Base-by-base conservation (phyloP, 768 basidiomycete genomes). In the Mycena sanguinolenta region DNA sequence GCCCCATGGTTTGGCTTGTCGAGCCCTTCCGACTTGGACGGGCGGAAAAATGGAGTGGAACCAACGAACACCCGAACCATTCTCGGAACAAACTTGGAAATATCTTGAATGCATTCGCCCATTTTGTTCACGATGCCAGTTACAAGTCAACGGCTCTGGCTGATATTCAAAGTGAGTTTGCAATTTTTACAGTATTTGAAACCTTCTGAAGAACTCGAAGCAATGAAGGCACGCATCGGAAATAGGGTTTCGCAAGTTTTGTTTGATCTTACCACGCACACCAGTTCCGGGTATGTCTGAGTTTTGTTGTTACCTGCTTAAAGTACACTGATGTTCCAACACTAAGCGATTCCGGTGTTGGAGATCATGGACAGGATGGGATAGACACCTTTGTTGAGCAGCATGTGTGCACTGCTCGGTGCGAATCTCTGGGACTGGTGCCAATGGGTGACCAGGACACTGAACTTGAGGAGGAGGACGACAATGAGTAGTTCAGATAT, bases 11-110 rank as follows among this genome's bases (percentile, higher is more conserved):
- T n/a, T 71, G 70, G 70, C 36, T 71, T 2, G 42, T 66, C 19
- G 70, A 66, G 53, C 64, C 59, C 8, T 62, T 62, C 30, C 70
- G 70, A 6, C 59, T 36, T 21, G 46, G 58, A 32, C n/a, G 21
- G 17, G 16, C 65, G 36, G 32, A 61, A 19, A 71, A 71, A 58
- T 71, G 65, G 70, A 71, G 70, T 21, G 65, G 70, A 14, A 71
- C 70, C 19, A 71, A 71, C 39, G 32, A 62, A 38, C 70, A 71
- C 52, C 70, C 70, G 2, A 32, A 32, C 25, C 70, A 71, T n/a
- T 12, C 27, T 13, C 16, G 52, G 19, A 71, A 32, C 60, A 58
- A 55, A 32, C 59, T 71, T 5, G 70, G 70, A 3, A 67, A 58
- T 23, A 62, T 52, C n/a, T 19, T 63, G 8, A 71, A 66, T 30